Base-by-base conservation (phyloP, 352 stramenopile species). In the Phytophthora podocarpi region DNA sequence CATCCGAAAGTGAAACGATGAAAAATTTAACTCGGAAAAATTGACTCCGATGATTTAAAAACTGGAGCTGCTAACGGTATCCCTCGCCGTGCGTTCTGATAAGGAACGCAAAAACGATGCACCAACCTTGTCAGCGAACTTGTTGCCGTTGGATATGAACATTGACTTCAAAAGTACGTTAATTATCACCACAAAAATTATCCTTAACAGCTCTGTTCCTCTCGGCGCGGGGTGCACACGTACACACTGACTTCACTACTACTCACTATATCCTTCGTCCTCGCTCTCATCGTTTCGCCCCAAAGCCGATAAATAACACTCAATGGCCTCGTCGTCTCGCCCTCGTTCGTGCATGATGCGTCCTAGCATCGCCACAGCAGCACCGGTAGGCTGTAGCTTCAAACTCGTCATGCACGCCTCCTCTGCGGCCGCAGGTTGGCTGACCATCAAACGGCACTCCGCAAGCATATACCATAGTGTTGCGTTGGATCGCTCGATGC, bases 261-360 rank as follows among this genome's bases (percentile, higher is more conserved):
- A 78, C 23, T 47, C 53, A 62, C 47, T 61, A 24, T 55, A 47
- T 32, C 65, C 40, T 62, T 78, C 67, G 66, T 71, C 41, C 26
- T 70, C 54, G 47, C 46, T 65, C 32, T 74, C 66, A 62, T 72
- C 52, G 30, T 69, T 73, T 51, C 70, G 78, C 46, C 76, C 72
- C 46, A 89, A 69, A 47, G 74, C 74, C 60, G 62, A 76, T 76
- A 82, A 76, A 81, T 81, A 89, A 74, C 76, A 89, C 54, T 82
- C 59, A 72, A 85, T 74, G 30, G 79, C 79, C 48, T 85, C 73
- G 39, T 87, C 75, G 27, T 74, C 51, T 35, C 69, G 72, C 2
- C 77, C 79, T 40, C 75, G 74, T 43, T 80, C 58, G 24, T 85
- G 70, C 74, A 89, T 46, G 23, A 89, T 79, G 20, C 62, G 70